Base-by-base conservation (phyloP, 805 yeast genomes). In the Saturnispora galanensis region DNA sequence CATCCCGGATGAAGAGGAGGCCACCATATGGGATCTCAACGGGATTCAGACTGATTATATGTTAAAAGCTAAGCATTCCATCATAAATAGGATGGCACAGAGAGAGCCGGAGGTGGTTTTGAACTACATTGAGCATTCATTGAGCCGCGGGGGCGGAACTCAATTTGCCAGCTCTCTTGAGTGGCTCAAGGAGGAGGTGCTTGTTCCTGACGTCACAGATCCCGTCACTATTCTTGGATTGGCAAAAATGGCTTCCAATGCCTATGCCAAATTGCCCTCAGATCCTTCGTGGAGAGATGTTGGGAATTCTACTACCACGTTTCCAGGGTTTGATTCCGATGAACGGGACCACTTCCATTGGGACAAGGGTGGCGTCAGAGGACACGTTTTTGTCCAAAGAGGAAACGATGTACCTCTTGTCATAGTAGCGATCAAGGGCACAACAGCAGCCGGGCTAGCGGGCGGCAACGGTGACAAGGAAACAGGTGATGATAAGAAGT, bases 191-290 rank as follows among this genome's bases (percentile, higher is more conserved):
- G 65, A 66, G 1, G 64, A 63, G 13, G 69, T 81, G 1, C 42
- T 67, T 1, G 73, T 83, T 1, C 98, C 98, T 0, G 76, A 93
- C 52, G 65, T 90, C 8, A 66, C 77, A 1, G 96, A 89, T 60
- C 74, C 73, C 43, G 77, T 77, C 34, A 85, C 96, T 0, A 59
- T 90, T 3, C 67, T 89, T 2, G 66, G 84, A 1, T 64, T 90
- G 35, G 97, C 97, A 0, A 62, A 79, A 43, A 84, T 90, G 77
- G 78, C 96, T 0, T 84, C 95, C 1, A 84, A 93, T 59, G 97
- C 97, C 2, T 93, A 90, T 57, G 95, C 87, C 3, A 72, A 74
- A 38, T 65, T 76, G 29, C 97, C 97, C 3, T 57, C 65, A 5
- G 74, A 79, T 18, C 89, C 88, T 39, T 94, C 86, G 58, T 93